These are phyloP conservation scores for Saccharomyces hybrid DNA, from an alignment of 1,139 yeast species.

Conservation along the genomic window DNA sequence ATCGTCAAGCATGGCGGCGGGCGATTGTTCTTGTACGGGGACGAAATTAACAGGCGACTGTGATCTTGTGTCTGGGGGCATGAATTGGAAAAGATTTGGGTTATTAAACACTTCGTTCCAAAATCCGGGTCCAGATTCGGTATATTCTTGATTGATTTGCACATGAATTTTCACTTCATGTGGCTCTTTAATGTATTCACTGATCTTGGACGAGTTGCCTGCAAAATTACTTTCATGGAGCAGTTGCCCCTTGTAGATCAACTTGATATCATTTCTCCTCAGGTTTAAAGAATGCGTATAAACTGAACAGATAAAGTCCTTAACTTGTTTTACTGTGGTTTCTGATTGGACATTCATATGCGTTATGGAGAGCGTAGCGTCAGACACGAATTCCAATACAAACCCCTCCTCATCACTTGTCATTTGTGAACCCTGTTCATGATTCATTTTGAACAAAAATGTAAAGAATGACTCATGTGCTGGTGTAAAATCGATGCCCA, in stretches of 20 bases:
- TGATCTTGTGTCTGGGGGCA: conserved; percentile 6
- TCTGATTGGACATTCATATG: conserved; percentile 19
- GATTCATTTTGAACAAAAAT: conserved; percentile 23
- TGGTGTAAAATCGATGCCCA: conserved; percentile 27
- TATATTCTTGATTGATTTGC: conserved; percentile 21
- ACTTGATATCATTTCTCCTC: conserved; percentile 18
- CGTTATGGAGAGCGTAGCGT: conserved; percentile 19
- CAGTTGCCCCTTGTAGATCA: conserved; percentile 26
- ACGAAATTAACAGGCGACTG: conserved; percentile 5
- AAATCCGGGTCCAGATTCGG: conserved; percentile 23
- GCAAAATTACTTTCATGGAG: conserved; percentile 16
- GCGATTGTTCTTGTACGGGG: background rate
- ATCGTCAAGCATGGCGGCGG: background rate
- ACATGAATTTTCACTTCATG: conserved; percentile 22
- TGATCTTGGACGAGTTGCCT: conserved; percentile 18
- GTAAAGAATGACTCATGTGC: conserved; percentile 16
- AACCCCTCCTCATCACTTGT: conserved; percentile 4
- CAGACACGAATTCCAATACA: conserved; percentile 23
- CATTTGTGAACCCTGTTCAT: conserved; percentile 11
- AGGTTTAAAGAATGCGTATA: conserved; percentile 21
- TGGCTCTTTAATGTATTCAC: conserved; percentile 14
- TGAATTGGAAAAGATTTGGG: conserved; percentile 15
- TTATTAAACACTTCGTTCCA: conserved; percentile 26
- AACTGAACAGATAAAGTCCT: conserved; percentile 24
- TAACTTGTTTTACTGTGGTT: conserved; percentile 26